Conservation (phyloP, 495 filamentous ascomycete genomes). For the Penicillium daleae region DNA sequence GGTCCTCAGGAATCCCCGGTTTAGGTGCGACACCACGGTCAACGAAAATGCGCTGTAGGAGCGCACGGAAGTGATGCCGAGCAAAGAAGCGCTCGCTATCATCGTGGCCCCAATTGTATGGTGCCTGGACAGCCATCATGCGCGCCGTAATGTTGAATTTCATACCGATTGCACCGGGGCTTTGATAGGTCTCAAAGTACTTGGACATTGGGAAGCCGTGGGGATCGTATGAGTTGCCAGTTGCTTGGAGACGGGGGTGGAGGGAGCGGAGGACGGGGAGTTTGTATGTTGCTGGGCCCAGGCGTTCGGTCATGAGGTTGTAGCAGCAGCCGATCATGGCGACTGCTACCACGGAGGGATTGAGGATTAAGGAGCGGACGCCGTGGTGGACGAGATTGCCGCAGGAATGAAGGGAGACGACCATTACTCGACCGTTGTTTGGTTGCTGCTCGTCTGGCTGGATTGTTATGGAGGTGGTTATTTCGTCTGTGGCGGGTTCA, state of each 20-base stretch:
- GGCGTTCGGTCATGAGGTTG: constrained; percentile 89
- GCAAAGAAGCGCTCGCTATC: constrained; percentile 90
- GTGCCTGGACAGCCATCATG: constrained; percentile 96
- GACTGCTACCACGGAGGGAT: constrained; percentile 81
- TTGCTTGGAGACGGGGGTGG: constrained; percentile 59
- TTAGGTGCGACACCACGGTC: constrained; percentile 74
- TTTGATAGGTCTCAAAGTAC: constrained; percentile 60
- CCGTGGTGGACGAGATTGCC: constrained; percentile 96
- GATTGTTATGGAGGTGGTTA: not conserved
- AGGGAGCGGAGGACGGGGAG: constrained; percentile 64
- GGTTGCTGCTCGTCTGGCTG: constrained; percentile 19
- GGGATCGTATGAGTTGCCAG: constrained; percentile 70
- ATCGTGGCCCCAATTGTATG: constrained; percentile 80
- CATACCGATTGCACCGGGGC: constrained; percentile 61
- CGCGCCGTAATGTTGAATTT: constrained; percentile 93
- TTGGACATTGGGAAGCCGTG: constrained; percentile 94
- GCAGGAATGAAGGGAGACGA: constrained; percentile 94
- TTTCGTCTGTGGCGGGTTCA: constrained; percentile 15
- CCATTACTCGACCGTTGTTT: constrained; percentile 63
- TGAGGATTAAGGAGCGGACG: constrained; percentile 79
- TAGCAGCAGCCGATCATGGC: constrained; percentile 98
- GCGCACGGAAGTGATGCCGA: constrained; percentile 88
- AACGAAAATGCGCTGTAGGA: constrained; percentile 87
- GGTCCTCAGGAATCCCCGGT: constrained; percentile 45
- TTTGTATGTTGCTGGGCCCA: constrained; percentile 86